These are phyloP conservation scores for Globisporangium echinulatum DNA, from an alignment of 352 stramenopile genomes.

Conservation along the genomic window DNA sequence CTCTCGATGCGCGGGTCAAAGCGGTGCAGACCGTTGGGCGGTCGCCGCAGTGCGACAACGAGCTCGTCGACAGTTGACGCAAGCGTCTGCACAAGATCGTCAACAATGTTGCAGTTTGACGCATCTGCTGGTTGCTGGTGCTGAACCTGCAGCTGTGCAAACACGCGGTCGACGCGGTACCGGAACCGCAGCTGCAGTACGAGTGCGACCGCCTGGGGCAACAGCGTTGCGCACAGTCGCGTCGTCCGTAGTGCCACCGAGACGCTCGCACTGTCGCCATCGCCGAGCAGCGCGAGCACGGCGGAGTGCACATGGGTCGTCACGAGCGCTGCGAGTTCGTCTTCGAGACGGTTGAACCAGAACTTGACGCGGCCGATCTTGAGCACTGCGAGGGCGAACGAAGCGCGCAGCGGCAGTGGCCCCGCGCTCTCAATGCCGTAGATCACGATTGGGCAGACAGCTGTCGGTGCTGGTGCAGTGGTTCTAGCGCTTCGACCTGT, in stretches of 20 bases:
- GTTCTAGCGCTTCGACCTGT: too few species aligned
- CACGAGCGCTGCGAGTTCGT: slow-evolving; percentile 49
- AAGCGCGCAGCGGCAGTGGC: not conserved
- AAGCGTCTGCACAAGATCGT: slow-evolving; percentile 1
- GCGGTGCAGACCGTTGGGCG: not conserved
- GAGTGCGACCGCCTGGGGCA: slow-evolving; percentile 8
- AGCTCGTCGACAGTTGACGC: slow-evolving; percentile 2
- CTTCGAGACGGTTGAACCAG: slow-evolving; percentile 54
- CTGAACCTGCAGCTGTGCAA: not conserved
- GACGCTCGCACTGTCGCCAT: not conserved
- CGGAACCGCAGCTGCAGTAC: slow-evolving; percentile 10
- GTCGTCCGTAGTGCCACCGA: not conserved
- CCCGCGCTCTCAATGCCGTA: slow-evolving; percentile 2
- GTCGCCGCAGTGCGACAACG: not conserved
- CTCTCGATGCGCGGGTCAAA: slow-evolving; percentile 16
- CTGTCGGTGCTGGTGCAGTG: too few species aligned
- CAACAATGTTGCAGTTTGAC: not conserved
- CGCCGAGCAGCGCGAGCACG: slow-evolving; percentile 16
- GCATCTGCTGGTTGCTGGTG: not conserved
- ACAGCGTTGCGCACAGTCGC: slow-evolving; percentile 5
- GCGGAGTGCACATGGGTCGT: slow-evolving; percentile 25
- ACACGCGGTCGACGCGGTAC: slow-evolving; percentile 6
- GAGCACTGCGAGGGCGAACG: slow-evolving; percentile 32
- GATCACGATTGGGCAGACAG: slow-evolving; percentile 4
- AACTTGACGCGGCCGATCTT: slow-evolving; percentile 67